phyloP scores from a whole-genome alignment of 192 early-diverging fungal species.

The Spizellomyces punctatus region DNA sequence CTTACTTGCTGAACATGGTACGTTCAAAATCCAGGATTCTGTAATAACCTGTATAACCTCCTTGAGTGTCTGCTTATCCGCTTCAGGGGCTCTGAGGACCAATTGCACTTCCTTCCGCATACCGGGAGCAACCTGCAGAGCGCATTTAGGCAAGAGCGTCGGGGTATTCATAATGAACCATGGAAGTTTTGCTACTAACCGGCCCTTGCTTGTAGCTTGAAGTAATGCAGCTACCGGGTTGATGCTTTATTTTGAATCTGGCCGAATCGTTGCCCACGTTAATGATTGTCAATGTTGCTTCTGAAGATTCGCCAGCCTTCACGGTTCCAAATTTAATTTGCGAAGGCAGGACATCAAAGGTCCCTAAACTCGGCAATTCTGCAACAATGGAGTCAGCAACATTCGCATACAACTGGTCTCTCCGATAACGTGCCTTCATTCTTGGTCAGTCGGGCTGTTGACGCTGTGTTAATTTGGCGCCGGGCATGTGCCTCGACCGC shows the following conservation, averaged over 20 bases:
- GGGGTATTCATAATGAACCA: neutral
- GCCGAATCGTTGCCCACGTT: conserved; percentile 40
- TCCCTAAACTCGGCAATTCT: conserved; percentile 27
- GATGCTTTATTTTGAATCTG: conserved; percentile 30
- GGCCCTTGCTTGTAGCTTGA: conserved; percentile 39
- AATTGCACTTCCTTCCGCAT: conserved; percentile 33
- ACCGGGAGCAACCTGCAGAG: conserved; percentile 43
- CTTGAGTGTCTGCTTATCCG: neutral
- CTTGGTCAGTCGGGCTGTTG: conserved; percentile 24
- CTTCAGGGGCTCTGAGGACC: neutral
- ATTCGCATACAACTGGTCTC: neutral
- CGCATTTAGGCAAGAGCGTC: neutral
- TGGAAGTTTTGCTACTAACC: conserved; percentile 3
- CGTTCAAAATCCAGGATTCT: conserved; percentile 34
- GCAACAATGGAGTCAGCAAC: neutral
- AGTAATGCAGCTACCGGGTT: conserved; percentile 4
- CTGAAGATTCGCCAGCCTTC: conserved; percentile 6
- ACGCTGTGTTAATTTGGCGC: conserved; percentile 27
- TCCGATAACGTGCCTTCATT: neutral
- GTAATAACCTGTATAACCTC: conserved; percentile 34
- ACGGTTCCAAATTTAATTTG: conserved; percentile 37
- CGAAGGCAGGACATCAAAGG: conserved; percentile 31
- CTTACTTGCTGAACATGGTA: conserved; percentile 30
- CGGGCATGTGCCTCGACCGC: conserved; percentile 29
- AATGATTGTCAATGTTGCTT: conserved; percentile 19